These are phyloP conservation scores for Coleophoma eucalyptorum DNA, from an alignment of 2,329 filamentous ascomycete species.

Conservation along the genomic window DNA sequence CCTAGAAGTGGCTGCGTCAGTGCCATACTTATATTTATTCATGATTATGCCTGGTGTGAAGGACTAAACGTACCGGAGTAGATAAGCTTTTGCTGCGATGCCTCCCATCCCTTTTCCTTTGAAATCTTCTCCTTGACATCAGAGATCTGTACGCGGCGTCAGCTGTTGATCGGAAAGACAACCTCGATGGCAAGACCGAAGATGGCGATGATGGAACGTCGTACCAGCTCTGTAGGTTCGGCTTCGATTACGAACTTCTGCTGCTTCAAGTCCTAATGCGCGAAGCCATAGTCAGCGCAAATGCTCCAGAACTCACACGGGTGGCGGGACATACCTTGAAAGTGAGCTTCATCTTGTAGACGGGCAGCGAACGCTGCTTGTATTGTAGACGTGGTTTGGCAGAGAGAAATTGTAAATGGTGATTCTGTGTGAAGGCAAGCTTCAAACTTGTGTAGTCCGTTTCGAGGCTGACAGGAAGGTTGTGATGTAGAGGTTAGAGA, in stretches of 20 bases:
- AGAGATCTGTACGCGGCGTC: conserved; percentile 59
- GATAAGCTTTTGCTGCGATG: conserved; percentile 89
- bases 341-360: conserved; percentile 62
- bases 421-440: not conserved
- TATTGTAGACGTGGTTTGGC: not conserved
- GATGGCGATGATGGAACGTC: conserved; percentile 25
- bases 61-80: conserved; percentile 72
- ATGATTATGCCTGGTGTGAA: no score
- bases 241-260: conserved; percentile 97
- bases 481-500: no score
- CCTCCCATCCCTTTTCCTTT: conserved; percentile 90
- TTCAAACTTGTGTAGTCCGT: not conserved
- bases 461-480: not conserved
- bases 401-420: not conserved
- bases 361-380: not conserved
- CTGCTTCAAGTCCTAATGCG: conserved; percentile 88
- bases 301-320: conserved; percentile 17
- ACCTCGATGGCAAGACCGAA: not conserved
- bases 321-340: conserved; percentile 54
- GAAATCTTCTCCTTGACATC: conserved; percentile 90
- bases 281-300: conserved; percentile 17
- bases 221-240: conserved; percentile 87
- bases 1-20: conserved; percentile 45
- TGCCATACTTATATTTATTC: no score
- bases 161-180: conserved; percentile 2